Evolutionary conservation across 139 green algal species (phyloP).

Genomic region (Cymbomonas tetramitiformis): DNA sequence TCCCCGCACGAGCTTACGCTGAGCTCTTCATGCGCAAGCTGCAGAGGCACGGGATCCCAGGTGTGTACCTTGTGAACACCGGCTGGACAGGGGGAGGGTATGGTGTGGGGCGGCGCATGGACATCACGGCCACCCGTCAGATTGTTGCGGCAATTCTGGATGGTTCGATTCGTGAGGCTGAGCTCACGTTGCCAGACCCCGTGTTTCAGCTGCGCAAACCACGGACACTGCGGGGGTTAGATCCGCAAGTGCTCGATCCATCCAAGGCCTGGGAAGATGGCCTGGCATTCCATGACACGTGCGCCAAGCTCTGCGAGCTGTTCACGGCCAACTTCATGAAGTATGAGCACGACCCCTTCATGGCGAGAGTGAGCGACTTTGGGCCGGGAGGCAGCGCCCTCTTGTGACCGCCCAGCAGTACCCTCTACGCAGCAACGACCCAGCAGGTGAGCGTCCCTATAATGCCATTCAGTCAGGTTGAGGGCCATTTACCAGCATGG

Average conservation of each 20-base stretch:
- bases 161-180: constrained; percentile 48
- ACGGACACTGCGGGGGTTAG: constrained; percentile 40
- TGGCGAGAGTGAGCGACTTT: too few relatives aligned
- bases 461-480: too few relatives aligned
- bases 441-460: too few relatives aligned
- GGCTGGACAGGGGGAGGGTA: constrained; percentile 55
- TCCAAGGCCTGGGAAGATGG: constrained; percentile 41
- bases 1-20: constrained; percentile 77
- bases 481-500: too few relatives aligned
- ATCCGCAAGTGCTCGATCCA: constrained; percentile 52
- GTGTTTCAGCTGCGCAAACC: constrained; percentile 75
- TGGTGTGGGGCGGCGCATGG: constrained; percentile 72
- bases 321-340: too few relatives aligned
- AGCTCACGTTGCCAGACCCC: constrained; percentile 38
- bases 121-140: constrained; percentile 73
- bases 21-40: constrained; percentile 78
- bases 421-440: too few relatives aligned
- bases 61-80: constrained; percentile 79
- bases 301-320: constrained; percentile 48
- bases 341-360: too few relatives aligned
- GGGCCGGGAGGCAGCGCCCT: too few relatives aligned
- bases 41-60: constrained; percentile 56
- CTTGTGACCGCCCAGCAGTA: too few relatives aligned
- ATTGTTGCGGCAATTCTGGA: constrained; percentile 90
- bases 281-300: constrained; percentile 41